Evolutionary conservation across 306 rosid genomes (phyloP).

Genomic region (Vachellia pachyceras): DNA sequence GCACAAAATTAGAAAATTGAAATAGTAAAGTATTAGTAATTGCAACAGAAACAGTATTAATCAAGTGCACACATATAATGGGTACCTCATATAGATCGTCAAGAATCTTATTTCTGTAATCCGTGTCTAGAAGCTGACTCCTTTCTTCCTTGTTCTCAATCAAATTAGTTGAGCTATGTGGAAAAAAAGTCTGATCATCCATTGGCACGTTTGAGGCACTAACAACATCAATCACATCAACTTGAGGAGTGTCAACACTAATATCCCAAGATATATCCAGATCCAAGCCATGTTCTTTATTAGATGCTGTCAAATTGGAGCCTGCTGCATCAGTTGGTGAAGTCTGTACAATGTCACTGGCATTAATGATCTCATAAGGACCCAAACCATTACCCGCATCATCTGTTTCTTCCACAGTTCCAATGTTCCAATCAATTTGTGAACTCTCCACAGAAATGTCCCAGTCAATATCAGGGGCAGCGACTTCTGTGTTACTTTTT

Average conservation of each 20-base stretch:
- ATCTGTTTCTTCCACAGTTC: conserved; percentile 4
- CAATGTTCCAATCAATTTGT: conserved; percentile 10
- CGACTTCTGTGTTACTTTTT: background rate
- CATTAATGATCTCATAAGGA: conserved; percentile 2
- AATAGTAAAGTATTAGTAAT: background rate
- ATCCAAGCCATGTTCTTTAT: conserved; percentile 6
- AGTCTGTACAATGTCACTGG: conserved; percentile 4
- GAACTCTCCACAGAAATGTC: conserved; percentile 7
- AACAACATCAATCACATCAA: conserved; percentile 8
- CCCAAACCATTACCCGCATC: conserved; percentile 9
- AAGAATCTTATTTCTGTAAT: conserved; percentile 18
- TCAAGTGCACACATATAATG: background rate
- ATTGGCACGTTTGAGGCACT: background rate
- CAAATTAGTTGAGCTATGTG: background rate
- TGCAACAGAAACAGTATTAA: background rate
- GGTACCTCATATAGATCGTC: conserved; percentile 8
- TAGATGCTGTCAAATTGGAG: background rate
- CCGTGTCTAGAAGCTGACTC: conserved; percentile 1
- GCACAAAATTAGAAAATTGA: background rate
- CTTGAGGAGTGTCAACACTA: conserved; percentile 10
- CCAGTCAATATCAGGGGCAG: conserved; percentile 10
- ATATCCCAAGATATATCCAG: conserved; percentile 11
- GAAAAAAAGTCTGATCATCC: background rate
- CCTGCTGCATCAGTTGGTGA: background rate
- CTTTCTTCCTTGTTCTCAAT: background rate